phyloP scores from a whole-genome alignment of 139 green algal genomes.

The Picochlorum sp. region DNA sequence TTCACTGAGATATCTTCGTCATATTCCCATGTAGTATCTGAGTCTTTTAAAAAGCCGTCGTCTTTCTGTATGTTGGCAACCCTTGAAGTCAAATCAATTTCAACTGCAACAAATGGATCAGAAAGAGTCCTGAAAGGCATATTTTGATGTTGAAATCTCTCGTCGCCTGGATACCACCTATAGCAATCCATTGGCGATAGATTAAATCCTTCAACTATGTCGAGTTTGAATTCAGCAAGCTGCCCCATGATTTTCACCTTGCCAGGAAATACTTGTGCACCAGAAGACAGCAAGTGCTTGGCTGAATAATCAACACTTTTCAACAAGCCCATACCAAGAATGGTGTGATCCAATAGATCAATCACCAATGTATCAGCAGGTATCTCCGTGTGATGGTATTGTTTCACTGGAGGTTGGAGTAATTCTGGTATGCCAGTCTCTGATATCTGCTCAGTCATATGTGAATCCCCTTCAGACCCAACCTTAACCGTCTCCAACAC shows the following conservation, averaged over 20 bases:
- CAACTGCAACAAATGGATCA: conserved; percentile 30
- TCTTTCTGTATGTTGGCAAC: conserved; percentile 1
- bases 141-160: conserved; percentile 34
- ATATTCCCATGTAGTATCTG: conserved; percentile 23
- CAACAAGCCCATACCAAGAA: conserved; percentile 43
- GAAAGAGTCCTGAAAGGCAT: conserved; percentile 32
- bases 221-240: conserved; percentile 35
- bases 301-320: conserved; percentile 39
- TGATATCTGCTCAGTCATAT: not conserved
- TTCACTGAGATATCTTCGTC: conserved; percentile 25
- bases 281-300: conserved; percentile 24
- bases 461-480: not conserved
- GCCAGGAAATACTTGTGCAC: conserved; percentile 27
- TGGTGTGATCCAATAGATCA: conserved; percentile 50
- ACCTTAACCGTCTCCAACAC: not conserved
- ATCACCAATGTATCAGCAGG: conserved; percentile 48
- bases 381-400: conserved; percentile 13
- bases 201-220: conserved; percentile 54
- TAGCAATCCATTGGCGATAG: conserved; percentile 55
- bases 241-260: conserved; percentile 21
- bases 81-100: conserved; percentile 48
- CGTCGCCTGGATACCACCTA: conserved; percentile 52
- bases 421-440: not conserved
- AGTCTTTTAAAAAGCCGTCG: not conserved
- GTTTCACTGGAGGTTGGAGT: not conserved